A percentile compares a stretch with the other conserved stretches of the same genome.
These are phyloP conservation scores for Cyamopsis tetragonoloba DNA, from an alignment of 306 rosid genomes.

Conservation along the genomic window DNA sequence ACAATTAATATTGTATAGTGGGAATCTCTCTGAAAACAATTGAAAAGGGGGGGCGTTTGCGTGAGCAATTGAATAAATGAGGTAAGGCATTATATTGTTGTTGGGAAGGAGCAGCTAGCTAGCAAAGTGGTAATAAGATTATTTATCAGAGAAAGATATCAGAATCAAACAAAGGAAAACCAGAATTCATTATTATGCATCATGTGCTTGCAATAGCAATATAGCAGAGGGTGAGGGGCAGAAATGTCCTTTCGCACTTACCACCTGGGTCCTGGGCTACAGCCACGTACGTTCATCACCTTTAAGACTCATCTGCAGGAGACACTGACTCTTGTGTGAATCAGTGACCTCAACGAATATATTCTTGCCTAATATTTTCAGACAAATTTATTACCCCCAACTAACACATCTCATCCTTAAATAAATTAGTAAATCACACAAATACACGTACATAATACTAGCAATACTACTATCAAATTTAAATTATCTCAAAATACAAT, in stretches of 20 bases:
- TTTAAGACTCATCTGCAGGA: slow-evolving; percentile 24
- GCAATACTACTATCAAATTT: neutral
- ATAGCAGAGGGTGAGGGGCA: slow-evolving; percentile 17
- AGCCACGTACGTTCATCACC: slow-evolving; percentile 27
- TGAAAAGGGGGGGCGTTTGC: neutral
- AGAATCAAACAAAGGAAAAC: neutral
- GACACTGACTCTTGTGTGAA: slow-evolving; percentile 34
- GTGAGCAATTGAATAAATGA: slow-evolving; percentile 7
- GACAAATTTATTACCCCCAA: slow-evolving; percentile 43
- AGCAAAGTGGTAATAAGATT: neutral
- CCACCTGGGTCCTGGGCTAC: slow-evolving; percentile 9
- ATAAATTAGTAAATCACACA: too few relatives aligned
- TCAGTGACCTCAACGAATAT: slow-evolving; percentile 44
- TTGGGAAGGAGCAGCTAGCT: slow-evolving; percentile 41
- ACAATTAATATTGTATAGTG: neutral
- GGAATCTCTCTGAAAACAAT: neutral
- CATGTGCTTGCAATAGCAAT: slow-evolving; percentile 12
- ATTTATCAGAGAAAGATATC: neutral
- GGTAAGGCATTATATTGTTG: slow-evolving; percentile 28
- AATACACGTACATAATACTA: too few relatives aligned
- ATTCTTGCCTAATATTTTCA: slow-evolving; percentile 35
- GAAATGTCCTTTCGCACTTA: slow-evolving; percentile 29
- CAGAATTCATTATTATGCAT: neutral
- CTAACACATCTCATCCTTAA: slow-evolving; percentile 29
- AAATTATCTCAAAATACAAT: neutral